Evolutionary conservation across 306 rosid genomes (phyloP).

Genomic region (Rosa multiflora): DNA sequence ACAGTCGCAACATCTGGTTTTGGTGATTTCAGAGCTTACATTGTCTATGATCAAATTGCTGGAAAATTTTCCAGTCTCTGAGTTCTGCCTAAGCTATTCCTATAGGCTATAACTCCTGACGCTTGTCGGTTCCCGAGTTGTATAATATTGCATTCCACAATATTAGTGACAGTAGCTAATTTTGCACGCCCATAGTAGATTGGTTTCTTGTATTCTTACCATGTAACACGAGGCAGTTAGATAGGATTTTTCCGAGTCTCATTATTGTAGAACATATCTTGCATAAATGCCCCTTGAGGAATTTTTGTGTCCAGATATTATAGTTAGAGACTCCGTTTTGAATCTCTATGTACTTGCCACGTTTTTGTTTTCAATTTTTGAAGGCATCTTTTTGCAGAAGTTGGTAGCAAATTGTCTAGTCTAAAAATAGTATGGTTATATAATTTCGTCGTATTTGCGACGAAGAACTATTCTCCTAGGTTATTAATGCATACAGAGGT

Average conservation of each 20-base stretch:
- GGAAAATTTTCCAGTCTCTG: slow-evolving; percentile 27
- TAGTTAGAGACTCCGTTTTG: background rate
- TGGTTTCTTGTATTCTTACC: slow-evolving; percentile 47
- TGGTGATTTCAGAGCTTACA: slow-evolving; percentile 51
- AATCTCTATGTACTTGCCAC: background rate
- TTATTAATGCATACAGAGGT: too few species aligned
- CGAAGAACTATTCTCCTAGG: too few species aligned
- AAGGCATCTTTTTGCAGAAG: too few species aligned
- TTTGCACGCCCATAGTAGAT: slow-evolving; percentile 35
- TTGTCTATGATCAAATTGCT: background rate
- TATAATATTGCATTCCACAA: slow-evolving; percentile 33
- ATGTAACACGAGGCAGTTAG: slow-evolving; percentile 40
- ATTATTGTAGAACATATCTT: slow-evolving; percentile 26
- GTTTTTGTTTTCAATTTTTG: too few species aligned
- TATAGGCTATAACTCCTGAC: background rate
- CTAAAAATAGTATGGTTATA: too few species aligned
- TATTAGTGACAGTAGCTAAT: slow-evolving; percentile 25
- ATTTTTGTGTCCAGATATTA: background rate
- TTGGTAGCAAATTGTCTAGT: too few species aligned
- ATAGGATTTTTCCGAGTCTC: background rate
- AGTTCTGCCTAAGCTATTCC: slow-evolving; percentile 27
- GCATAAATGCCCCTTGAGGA: background rate
- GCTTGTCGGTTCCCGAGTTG: slow-evolving; percentile 38
- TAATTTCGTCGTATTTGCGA: too few species aligned
- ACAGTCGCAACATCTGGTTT: slow-evolving; percentile 80